These are phyloP conservation scores for Starmera amethionina DNA, from an alignment of 805 yeast genomes.

Conservation along the genomic window DNA sequence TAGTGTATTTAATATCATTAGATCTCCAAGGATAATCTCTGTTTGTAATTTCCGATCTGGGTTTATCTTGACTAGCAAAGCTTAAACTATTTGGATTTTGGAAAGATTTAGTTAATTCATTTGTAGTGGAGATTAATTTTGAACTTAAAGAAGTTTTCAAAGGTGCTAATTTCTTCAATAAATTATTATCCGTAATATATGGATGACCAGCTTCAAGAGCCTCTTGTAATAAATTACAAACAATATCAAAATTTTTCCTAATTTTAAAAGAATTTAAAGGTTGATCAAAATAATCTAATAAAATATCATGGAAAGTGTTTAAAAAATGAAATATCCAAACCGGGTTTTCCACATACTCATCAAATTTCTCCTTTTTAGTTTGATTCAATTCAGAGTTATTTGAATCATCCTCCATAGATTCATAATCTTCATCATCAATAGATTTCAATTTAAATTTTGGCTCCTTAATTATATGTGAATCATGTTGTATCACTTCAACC, in stretches of 20 bases:
- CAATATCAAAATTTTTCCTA: conserved; percentile 59
- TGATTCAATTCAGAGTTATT: background rate
- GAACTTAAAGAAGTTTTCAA: conserved; percentile 23
- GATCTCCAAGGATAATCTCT: conserved; percentile 67
- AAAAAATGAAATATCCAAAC: conserved; percentile 46
- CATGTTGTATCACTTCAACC: conserved; percentile 4
- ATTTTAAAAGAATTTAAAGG: conserved; percentile 50
- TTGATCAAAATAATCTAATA: conserved; percentile 48
- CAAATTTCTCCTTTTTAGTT: conserved; percentile 13
- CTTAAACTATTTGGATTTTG: conserved; percentile 9
- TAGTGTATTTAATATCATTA: conserved; percentile 56
- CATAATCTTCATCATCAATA: conserved; percentile 3
- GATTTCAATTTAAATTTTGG: conserved; percentile 9
- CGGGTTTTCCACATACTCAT: conserved; percentile 29
- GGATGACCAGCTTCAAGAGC: conserved; percentile 76
- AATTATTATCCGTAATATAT: conserved; percentile 59
- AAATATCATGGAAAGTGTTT: conserved; percentile 35
- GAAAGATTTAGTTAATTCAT: conserved; percentile 19
- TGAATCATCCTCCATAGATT: conserved; percentile 2
- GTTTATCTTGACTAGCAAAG: background rate
- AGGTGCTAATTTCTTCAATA: conserved; percentile 62
- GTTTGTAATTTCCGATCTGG: background rate
- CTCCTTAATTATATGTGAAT: conserved; percentile 1
- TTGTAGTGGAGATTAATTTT: conserved; percentile 25
- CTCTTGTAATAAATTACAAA: conserved; percentile 63